Conservation (phyloP, 208 protist species). For the Trypanosoma theileri region DNA sequence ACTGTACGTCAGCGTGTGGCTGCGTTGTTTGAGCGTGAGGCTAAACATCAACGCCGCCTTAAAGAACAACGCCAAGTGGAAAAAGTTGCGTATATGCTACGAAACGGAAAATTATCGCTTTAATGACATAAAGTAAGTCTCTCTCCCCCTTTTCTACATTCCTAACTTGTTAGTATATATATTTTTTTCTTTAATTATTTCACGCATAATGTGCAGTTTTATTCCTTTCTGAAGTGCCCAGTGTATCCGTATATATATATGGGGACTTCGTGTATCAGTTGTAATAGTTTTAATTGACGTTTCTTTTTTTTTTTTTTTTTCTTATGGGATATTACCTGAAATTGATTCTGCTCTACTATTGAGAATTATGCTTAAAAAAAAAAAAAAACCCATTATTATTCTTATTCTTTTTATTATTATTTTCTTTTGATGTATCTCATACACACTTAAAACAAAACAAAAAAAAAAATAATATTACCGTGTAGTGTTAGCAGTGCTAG, state of each 20-base stretch:
- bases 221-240: too few relatives aligned
- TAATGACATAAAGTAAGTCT: not conserved
- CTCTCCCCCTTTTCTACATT: not conserved
- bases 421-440: constrained; percentile 16
- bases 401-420: not conserved
- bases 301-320: too few relatives aligned
- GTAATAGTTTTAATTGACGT: too few relatives aligned
- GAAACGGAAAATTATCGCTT: not conserved
- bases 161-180: constrained; percentile 1
- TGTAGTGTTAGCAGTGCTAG: not conserved
- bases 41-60: not conserved
- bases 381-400: too few relatives aligned
- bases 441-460: not conserved
- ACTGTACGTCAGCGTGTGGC: constrained; percentile 5
- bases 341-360: too few relatives aligned
- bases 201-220: too few relatives aligned
- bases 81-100: not conserved
- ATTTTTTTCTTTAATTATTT: constrained; percentile 22
- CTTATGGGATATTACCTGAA: too few relatives aligned
- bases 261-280: too few relatives aligned
- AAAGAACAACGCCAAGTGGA: not conserved
- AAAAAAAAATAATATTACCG: not conserved
- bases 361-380: too few relatives aligned
- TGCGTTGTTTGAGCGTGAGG: constrained; percentile 9
- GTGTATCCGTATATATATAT: too few relatives aligned